Evolutionary conservation across 2,329 filamentous ascomycete genomes (phyloP), one percentile per base, ranked within the genome.

Genomic region (Neofusicoccum kwambonambiense): DNA sequence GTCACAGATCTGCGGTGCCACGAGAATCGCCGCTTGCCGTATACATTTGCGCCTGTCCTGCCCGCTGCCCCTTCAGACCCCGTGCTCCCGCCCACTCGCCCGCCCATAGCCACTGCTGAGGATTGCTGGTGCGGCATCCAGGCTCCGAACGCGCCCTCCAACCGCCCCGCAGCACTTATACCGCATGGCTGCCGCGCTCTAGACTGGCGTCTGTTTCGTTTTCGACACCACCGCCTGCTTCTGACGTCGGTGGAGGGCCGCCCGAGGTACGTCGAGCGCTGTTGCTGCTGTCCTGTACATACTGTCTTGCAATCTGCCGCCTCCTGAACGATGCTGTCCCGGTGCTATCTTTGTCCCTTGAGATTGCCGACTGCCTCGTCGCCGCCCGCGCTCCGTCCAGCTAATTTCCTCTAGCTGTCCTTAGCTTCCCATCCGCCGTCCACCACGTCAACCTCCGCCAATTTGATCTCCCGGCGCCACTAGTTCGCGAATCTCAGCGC

Each of bases 401-500:
- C 58, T 62, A 57, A 57, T 65, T 65, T 57, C 58, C 42, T 54
- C 50, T 44, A 57, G 57, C 50, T 54, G 50, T 65, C 70, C 66
- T 67, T 54, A 56, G 61, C 50, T 67, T 66, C 65, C 56, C 65
- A 60, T 58, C 65, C 66, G 51, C 57, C 67, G 27, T 54, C 64
- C 67, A 57, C 64, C 73, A 68, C 69, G 74, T 75, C 74, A 68
- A 50, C 62, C 62, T 42, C 51, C 62, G 52, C 51, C 44, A 49
- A 52, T 45, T 47, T 50, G 50, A 49, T 57, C 51, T 39, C 17
- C 62, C 51, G 27, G 50, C 51, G 35, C 13, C 62, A 19, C 42
- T 42, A 50, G 51, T 50, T 58, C 52, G 51, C 62, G 27, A 64
- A 45, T 58, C 62, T 44, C 35, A 31, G n/a, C 42, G 62, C 27